phyloP scores from a whole-genome alignment of 1,139 yeast genomes.

The Zygosaccharomyces sapae region DNA sequence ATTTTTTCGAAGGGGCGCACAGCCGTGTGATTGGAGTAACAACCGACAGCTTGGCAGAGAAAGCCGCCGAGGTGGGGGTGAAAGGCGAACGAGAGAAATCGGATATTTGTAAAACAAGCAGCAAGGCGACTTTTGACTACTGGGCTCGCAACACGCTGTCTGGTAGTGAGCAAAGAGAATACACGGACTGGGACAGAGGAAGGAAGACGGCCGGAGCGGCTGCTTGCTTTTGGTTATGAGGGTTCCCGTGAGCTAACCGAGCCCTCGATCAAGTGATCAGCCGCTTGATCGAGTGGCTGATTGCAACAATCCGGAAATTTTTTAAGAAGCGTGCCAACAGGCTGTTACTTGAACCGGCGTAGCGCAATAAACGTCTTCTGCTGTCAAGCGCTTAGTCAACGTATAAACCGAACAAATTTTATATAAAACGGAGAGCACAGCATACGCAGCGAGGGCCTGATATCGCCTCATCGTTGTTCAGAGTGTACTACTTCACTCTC shows the following conservation, averaged over 20 bases:
- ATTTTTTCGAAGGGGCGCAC: background rate
- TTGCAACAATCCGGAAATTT: background rate
- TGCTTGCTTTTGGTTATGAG: too few species aligned
- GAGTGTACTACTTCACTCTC: too few species aligned
- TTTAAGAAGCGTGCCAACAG: background rate
- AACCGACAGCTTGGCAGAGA: background rate
- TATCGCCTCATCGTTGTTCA: too few species aligned
- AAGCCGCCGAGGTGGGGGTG: background rate
- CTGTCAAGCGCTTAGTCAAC: background rate
- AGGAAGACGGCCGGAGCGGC: too few species aligned
- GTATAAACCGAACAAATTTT: background rate
- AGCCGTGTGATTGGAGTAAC: background rate
- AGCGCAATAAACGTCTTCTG: background rate
- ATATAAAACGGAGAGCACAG: background rate
- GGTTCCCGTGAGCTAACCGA: too few species aligned
- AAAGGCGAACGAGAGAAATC: background rate
- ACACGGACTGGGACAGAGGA: too few species aligned
- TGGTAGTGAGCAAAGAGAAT: too few species aligned
- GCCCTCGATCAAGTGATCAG: background rate
- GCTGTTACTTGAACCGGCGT: background rate
- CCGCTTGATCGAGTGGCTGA: background rate
- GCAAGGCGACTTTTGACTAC: too few species aligned
- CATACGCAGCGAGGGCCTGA: background rate
- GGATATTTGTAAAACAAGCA: too few species aligned
- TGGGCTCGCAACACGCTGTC: too few species aligned